Conservation (phyloP, 164 flowering plant species). For the Liquidambar formosana region DNA sequence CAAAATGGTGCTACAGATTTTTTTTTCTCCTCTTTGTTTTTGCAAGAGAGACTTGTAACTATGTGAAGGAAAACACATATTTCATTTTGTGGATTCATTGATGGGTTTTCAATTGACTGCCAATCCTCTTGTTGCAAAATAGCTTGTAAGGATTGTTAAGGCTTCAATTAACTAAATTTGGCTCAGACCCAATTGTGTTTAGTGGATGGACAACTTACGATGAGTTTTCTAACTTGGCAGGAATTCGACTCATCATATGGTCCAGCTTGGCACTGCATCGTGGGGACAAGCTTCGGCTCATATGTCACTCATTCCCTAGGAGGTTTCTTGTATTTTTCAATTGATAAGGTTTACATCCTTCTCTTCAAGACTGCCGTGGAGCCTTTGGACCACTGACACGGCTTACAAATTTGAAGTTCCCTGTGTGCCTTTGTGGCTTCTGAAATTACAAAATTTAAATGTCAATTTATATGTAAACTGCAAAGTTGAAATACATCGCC, state of each 20-base stretch:
- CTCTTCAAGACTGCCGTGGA: conserved; percentile 91
- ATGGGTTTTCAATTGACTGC: no score
- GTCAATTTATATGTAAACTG: not conserved
- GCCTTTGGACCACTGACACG: conserved; percentile 49
- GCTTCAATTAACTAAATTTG: not conserved
- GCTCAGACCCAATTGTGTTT: not conserved
- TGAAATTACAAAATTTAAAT: not conserved
- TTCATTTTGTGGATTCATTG: no score
- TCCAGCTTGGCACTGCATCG: conserved; percentile 98
- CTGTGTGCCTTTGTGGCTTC: not conserved
- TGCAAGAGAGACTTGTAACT: not conserved
- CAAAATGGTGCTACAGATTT: not conserved
- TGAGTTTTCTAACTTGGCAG: conserved; percentile 35
- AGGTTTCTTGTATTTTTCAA: conserved; percentile 90
- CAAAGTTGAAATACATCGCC: not conserved
- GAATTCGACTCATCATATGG: conserved; percentile 87
- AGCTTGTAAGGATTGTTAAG: no score
- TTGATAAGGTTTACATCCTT: conserved; percentile 84
- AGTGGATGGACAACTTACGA: not conserved
- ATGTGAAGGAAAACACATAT: not conserved
- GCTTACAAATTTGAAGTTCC: not conserved
- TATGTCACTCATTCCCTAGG: conserved; percentile 90
- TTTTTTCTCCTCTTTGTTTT: not conserved
- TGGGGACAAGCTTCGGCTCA: conserved; percentile 95
- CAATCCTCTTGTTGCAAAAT: no score